Conservation (phyloP, 2,329 filamentous ascomycete species). For the Colletotrichum cuscutae region DNA sequence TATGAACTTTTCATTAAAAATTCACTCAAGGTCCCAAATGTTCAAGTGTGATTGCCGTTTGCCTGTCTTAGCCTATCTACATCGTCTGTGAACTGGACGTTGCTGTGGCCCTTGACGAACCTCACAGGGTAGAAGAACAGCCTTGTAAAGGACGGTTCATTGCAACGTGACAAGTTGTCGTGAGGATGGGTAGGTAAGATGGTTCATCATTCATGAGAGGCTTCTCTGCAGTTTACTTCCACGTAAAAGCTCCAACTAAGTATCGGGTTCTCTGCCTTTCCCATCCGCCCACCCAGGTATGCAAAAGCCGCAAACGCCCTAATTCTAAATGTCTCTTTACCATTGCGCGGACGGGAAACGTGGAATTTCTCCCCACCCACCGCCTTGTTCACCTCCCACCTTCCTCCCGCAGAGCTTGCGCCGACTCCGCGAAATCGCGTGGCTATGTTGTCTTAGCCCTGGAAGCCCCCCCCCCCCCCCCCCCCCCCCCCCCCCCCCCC, state of each 20-base stretch:
- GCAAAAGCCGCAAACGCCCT: constrained; percentile 8
- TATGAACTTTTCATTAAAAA: constrained; percentile 30
- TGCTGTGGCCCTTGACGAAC: neutral
- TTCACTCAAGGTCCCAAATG: neutral
- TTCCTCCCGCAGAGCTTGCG: neutral
- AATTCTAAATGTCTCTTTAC: neutral
- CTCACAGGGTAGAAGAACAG: neutral
- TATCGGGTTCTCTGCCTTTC: neutral
- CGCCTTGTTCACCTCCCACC: neutral
- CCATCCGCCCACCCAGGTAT: neutral
- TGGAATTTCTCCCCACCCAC: neutral
- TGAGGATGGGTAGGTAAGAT: neutral
- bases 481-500: no score
- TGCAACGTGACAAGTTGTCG: neutral
- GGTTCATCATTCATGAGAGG: constrained; percentile 15
- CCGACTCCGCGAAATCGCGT: neutral
- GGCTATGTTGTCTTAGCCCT: neutral
- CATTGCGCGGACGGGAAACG: neutral
- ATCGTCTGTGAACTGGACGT: neutral
- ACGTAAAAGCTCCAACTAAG: neutral
- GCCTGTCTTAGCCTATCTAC: neutral
- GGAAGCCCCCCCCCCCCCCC: no score
- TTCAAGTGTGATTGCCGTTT: neutral
- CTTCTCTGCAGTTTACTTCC: neutral
- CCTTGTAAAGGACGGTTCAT: neutral